Base-by-base conservation (phyloP, 2,329 filamentous ascomycete species). In the Cryphonectria nitschkei region DNA sequence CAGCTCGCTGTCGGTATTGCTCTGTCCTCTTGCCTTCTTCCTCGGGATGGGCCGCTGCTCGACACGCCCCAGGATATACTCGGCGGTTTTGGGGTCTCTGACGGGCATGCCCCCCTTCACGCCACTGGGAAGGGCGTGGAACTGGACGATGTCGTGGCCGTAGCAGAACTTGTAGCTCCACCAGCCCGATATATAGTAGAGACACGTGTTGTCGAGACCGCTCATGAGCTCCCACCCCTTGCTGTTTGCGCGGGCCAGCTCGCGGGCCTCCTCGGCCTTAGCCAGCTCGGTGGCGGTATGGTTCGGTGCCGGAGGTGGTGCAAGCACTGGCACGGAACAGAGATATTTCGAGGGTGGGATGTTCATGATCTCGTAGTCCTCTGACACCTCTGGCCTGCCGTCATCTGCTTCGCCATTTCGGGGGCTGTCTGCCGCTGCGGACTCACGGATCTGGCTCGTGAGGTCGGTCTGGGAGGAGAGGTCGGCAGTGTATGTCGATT, bases 141-240 rank as follows among this genome's bases (percentile, higher is more conserved):
- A 98, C 81, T 98, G 95, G 77, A 93, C 92, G 73, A 98, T 91
- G 74, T 95, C 90, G 73, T 91, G 87, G 78, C 93, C 93, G 82
- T 97, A 96, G 84, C 95, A 98, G 80, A 97, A 97, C 76, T 91
- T 92, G 81, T 98, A 98, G 78, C 92, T 96, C 95, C 95, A 98
- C 95, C 95, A 98, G 0, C 95, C 95, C 0, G 90, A 92, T 74
- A 94, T 83, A 74, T 86, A 89, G 83, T 95, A 97, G 74, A 98
- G 88, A 80, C 95, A 98, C 66, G 88, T 87, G 3, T 90, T 92
- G 68, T 95, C 88, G 81, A 98, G 91, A 37, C 90, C 89, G 74
- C 88, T 87, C 66, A 98, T 84, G 32, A 98, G 85, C 77, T 96
- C 92, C 87, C 93, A 92, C 7, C 95, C 95, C 65, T 90, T 90